These are phyloP conservation scores for Quercus glauca DNA, from an alignment of 306 rosid genomes.

Conservation along the genomic window DNA sequence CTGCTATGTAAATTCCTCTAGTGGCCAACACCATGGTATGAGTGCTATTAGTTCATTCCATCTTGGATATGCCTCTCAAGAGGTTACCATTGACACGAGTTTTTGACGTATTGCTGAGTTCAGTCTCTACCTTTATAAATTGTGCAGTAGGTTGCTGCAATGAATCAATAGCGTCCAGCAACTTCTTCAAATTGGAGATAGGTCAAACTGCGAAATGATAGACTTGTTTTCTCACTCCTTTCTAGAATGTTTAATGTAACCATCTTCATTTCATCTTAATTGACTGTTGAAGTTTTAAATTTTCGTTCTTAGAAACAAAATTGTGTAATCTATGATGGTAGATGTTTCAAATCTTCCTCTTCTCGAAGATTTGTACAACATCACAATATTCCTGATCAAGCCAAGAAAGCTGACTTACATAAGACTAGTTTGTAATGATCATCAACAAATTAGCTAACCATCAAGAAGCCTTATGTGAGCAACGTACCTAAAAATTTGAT, in stretches of 20 bases:
- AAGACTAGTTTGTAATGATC: too few species aligned
- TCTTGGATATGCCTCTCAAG: slow-evolving; percentile 32
- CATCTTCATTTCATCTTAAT: neutral
- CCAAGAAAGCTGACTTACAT: too few species aligned
- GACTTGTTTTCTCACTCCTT: slow-evolving; percentile 10
- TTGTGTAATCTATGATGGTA: too few species aligned
- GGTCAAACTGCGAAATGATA: slow-evolving; percentile 33
- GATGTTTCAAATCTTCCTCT: too few species aligned
- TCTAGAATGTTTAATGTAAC: neutral
- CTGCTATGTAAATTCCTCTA: slow-evolving; percentile 38
- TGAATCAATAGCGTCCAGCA: slow-evolving; percentile 22
- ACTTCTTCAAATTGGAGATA: slow-evolving; percentile 32
- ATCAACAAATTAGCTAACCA: too few species aligned
- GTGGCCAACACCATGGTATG: slow-evolving; percentile 36
- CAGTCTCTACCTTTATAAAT: neutral
- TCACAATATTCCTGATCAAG: too few species aligned
- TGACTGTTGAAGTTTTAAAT: too few species aligned
- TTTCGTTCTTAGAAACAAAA: too few species aligned
- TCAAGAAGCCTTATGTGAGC: neutral
- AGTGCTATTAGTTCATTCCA: slow-evolving; percentile 26
- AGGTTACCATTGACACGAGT: slow-evolving; percentile 43
- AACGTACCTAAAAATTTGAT: neutral
- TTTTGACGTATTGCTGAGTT: slow-evolving; percentile 20
- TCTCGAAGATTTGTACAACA: too few species aligned
- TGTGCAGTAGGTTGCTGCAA: slow-evolving; percentile 15